Evolutionary conservation across 108 stramenopile species (phyloP).

Genomic region (Nannochloropsis gaditana): DNA sequence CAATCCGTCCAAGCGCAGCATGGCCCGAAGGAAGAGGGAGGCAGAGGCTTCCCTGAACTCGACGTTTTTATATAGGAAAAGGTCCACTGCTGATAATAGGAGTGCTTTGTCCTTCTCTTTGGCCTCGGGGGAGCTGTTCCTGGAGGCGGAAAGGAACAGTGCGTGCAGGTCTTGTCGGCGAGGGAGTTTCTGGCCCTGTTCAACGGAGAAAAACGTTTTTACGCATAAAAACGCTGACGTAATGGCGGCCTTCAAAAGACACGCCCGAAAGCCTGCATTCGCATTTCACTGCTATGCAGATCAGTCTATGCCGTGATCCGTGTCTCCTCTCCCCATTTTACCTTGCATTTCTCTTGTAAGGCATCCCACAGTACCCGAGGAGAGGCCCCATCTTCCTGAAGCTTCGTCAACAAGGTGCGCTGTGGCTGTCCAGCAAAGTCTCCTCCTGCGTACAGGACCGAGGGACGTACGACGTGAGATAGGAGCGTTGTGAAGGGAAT

Average conservation of each 20-base stretch:
- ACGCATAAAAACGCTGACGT: too few species aligned
- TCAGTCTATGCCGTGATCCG: too few species aligned
- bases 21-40: not conserved
- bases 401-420: not conserved
- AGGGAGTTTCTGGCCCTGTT: not conserved
- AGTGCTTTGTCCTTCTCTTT: not conserved
- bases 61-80: not conserved
- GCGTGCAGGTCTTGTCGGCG: conserved; percentile 8
- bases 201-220: too few species aligned
- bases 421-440: not conserved
- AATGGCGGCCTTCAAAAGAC: too few species aligned
- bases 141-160: not conserved
- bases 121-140: not conserved
- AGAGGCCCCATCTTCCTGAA: not conserved
- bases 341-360: not conserved
- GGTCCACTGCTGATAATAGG: not conserved
- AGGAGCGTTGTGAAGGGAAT: too few species aligned
- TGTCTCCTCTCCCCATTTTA: not conserved
- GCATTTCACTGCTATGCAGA: too few species aligned
- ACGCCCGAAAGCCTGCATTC: too few species aligned
- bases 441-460: too few species aligned
- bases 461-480: too few species aligned
- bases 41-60: not conserved
- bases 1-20: conserved; percentile 2
- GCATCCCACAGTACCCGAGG: not conserved